These are phyloP conservation scores for Miscanthus sacchariflorus DNA, from an alignment of 202 grass and related monocot genomes.

Conservation along the genomic window DNA sequence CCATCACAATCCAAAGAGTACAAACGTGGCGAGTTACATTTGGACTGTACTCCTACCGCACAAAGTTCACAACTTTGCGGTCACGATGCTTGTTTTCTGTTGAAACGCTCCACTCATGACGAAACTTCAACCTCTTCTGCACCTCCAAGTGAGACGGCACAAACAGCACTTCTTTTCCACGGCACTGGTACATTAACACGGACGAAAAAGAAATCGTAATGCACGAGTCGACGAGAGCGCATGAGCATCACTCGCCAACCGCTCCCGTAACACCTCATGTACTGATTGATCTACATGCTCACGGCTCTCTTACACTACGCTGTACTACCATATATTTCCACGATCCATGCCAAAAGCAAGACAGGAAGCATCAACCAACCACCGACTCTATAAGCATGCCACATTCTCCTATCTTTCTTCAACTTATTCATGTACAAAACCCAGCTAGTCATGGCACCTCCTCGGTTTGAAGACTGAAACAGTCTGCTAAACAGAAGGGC, in stretches of 20 bases:
- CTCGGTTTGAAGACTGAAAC: not conserved
- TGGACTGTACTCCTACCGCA: not conserved
- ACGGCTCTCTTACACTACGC: not conserved
- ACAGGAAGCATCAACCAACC: conserved; percentile 15
- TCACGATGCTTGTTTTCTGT: not conserved
- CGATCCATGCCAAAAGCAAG: not conserved
- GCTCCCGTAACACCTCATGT: not conserved
- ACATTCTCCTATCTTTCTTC: conserved; percentile 11
- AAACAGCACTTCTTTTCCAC: not conserved
- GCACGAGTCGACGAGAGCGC: not conserved
- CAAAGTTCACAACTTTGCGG: too few relatives aligned
- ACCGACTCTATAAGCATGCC: conserved; percentile 9
- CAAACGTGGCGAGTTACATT: not conserved
- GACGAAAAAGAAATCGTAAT: too few relatives aligned
- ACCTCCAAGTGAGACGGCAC: not conserved
- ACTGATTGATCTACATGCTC: not conserved
- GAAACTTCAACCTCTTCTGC: not conserved
- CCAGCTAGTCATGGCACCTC: conserved; percentile 9
- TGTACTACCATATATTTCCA: not conserved
- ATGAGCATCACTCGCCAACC: not conserved
- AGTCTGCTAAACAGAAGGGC: not conserved
- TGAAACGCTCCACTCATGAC: not conserved
- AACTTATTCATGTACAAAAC: conserved; percentile 36
- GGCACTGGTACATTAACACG: not conserved
- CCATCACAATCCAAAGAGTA: not conserved